Percentiles rank a stretch among this genome's conserved stretches.
Conservation (phyloP, 2,329 filamentous ascomycete species). For the Fusarium pseudonygamai region DNA sequence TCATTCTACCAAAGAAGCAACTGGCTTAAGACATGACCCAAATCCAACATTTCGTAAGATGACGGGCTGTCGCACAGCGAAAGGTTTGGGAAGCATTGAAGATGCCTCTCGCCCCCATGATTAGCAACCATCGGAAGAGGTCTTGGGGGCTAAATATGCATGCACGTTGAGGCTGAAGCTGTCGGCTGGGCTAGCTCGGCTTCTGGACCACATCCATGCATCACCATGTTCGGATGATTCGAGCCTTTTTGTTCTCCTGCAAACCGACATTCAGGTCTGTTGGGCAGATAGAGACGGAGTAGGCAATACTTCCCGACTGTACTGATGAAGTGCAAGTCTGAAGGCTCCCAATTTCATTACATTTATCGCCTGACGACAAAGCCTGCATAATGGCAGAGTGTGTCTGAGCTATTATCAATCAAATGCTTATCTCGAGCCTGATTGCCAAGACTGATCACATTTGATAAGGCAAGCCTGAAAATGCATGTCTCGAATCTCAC, state of each 20-base stretch:
- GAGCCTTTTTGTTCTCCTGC: fast-evolving
- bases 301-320: fast-evolving
- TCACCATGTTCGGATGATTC: too few relatives aligned
- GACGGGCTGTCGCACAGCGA: too few relatives aligned
- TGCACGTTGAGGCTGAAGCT: not conserved
- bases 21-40: fast-evolving
- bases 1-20: not conserved
- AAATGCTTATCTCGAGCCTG: not conserved
- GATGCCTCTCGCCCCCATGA: not conserved
- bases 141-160: not conserved
- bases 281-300: fast-evolving
- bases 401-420: not conserved
- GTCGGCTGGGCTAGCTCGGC: not conserved
- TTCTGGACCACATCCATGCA: not conserved
- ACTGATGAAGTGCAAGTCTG: not conserved
- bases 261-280: fast-evolving
- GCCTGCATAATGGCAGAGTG: fast-evolving
- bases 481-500: not conserved
- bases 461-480: not conserved
- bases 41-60: not conserved
- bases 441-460: not conserved
- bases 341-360: not conserved
- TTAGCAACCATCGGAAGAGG: not conserved
- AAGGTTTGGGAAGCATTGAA: not conserved
- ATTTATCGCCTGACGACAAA: fast-evolving